phyloP scores from a whole-genome alignment of 208 protist species.

The Leishmania arabica region DNA sequence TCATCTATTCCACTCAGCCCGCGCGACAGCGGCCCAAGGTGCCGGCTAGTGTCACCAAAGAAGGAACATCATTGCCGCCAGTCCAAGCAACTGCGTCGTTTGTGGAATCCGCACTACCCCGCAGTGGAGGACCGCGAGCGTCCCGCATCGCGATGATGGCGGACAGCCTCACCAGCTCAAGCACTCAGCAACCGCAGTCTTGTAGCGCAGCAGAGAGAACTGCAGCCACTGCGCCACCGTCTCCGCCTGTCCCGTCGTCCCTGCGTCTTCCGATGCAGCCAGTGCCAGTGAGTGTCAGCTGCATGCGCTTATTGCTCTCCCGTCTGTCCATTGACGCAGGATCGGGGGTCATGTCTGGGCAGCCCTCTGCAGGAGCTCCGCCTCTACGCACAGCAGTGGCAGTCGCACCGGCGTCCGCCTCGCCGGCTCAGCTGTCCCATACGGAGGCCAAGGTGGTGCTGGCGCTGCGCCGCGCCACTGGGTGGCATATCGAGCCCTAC shows the following conservation, averaged over 20 bases:
- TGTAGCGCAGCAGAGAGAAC: not conserved
- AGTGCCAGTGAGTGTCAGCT: constrained; percentile 26
- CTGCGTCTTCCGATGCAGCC: constrained; percentile 16
- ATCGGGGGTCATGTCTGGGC: not conserved
- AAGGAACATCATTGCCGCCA: not conserved
- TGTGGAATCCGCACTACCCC: not conserved
- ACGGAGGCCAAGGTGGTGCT: constrained; percentile 27
- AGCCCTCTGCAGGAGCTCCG: not conserved
- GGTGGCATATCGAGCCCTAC: constrained; percentile 56
- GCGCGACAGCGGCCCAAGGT: constrained; percentile 1
- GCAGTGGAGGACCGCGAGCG: not conserved
- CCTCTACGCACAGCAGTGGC: not conserved
- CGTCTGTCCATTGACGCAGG: constrained; percentile 9
- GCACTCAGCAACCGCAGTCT: not conserved
- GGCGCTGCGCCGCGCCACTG: constrained; percentile 28
- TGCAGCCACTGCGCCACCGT: not conserved
- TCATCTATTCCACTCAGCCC: constrained; percentile 72
- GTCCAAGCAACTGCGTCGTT: not conserved
- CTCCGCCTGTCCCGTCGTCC: constrained; percentile 5
- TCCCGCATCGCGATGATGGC: not conserved
- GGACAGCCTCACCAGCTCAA: not conserved
- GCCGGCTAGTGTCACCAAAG: not conserved
- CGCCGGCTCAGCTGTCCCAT: constrained; percentile 14
- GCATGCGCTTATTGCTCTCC: constrained; percentile 22
- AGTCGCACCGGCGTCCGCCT: not conserved